Evolutionary conservation across 1,139 yeast genomes (phyloP), one percentile per base, ranked within the genome.

Genomic region (Kurtzmaniella quercitrusa): DNA sequence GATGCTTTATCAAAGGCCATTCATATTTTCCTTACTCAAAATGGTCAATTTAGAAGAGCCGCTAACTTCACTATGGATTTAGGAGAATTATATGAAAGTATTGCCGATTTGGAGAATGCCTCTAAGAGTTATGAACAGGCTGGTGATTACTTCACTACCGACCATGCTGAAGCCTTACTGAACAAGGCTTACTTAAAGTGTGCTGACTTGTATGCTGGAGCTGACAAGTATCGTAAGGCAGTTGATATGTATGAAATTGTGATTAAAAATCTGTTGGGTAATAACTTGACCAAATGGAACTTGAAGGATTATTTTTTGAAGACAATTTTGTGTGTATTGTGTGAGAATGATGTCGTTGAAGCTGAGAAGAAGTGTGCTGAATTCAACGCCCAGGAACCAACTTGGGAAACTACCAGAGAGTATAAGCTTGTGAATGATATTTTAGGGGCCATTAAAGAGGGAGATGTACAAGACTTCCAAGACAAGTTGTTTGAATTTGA

Each of bases 1-100:
- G 77, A 82, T 42, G 81, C 90, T 9, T 72, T 93, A 50, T 76
- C 80, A 46, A 78, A 77, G 55, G 96, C 98, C 1, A 83, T 93
- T 48, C 84, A 80, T 51, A 75, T 88, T 55, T 91, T 91, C 63
- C 68, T 72, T 50, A 89, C 96, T 1, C 78, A 82, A 50, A 81
- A 90, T 52, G 98, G 98, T 12, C 96, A 91, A 60, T 94, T 93
- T 66, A 81, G 98, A 60, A 77, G 98, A 60, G 96, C 96, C 18
- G 98, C 98, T 16, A 89, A 89, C 60, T 91, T 87, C 66, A 85
- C 93, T 57, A 80, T 85, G 73, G 98, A 93, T 60, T 75, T 93
- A 56, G 98, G 91, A 3, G 93, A 82, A 52, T 66, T 93, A 40
- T 89, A 87, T 60, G 98, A 93, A 63, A 75, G 75, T 41, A 69